Base-by-base conservation (phyloP, 768 basidiomycete genomes). In the Lactarius tabidus region DNA sequence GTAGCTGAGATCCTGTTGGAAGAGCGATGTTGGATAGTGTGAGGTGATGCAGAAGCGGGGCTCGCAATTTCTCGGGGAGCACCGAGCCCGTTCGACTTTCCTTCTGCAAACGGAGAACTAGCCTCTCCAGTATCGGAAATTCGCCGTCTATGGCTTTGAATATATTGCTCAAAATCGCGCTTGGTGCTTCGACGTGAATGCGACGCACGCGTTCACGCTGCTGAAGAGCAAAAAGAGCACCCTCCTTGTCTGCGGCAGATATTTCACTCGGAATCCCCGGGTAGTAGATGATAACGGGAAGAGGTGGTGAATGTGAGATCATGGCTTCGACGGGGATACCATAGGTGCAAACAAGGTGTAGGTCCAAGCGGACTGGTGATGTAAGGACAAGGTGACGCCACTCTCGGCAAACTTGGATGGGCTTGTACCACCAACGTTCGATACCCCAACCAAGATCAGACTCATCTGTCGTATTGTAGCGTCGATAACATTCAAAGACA, bases 391-490 rank as follows among this genome's bases (percentile, higher is more conserved):
- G 18, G 6, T 35, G 7, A 3, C 60, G 60, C 60, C 60, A 62
- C 6, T 0, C 39, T 62, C 6, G 53, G 29, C 60, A 62, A 31
- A 62, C 41, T 3, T 62, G 53, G 4, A 38, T 29, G 28, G 41
- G 53, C 10, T 23, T 62, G 31, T 55, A 41, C 60, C 60, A 62
- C 52, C 60, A 53, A 1, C 60, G 52, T n/a, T 43, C 38, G n/a
- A 12, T 1, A 15, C 9, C 8, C 60, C 60, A 62, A 7, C 53
- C 53, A 3, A 23, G 45, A 23, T 45, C 45, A 23, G 45, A 45
- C 23, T 12, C 10, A 20, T 54, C 26, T 1, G 53, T 18, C 17
- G 26, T 12, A n/a, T 29, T 28, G 28, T 31, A 28, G 2, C 29
- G 53, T 54, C 53, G 26, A 2, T 54, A 54, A 15, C 28, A 17